Conservation (phyloP, 345 rosid genomes). For the Heritiera littoralis region DNA sequence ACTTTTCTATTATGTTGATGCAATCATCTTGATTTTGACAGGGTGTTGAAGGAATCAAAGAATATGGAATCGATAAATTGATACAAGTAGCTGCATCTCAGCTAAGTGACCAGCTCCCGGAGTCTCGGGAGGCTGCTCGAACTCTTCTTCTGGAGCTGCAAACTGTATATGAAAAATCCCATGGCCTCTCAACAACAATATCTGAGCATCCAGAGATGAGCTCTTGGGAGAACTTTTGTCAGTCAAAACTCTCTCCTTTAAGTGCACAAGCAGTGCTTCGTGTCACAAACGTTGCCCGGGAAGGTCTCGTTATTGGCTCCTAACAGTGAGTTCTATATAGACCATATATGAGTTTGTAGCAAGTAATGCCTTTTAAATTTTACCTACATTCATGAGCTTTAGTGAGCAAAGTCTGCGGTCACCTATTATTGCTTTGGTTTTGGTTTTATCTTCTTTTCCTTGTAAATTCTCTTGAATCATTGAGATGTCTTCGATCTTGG, state of each 20-base stretch:
- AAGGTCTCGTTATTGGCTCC: slow-evolving; percentile 57
- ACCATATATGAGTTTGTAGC: slow-evolving; percentile 4
- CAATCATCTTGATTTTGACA: slow-evolving; percentile 30
- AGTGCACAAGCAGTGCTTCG: slow-evolving; percentile 94
- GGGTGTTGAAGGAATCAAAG: slow-evolving; percentile 85
- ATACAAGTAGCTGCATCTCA: slow-evolving; percentile 82
- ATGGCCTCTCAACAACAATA: slow-evolving; percentile 34
- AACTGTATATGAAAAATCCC: slow-evolving; percentile 63
- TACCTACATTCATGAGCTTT: slow-evolving; percentile 27
- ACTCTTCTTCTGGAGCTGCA: slow-evolving; percentile 79
- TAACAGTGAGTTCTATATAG: slow-evolving; percentile 29
- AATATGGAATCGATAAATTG: slow-evolving; percentile 81
- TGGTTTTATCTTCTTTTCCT: slow-evolving; percentile 19
- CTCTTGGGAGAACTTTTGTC: slow-evolving; percentile 85
- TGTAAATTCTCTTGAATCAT: slow-evolving; percentile 44
- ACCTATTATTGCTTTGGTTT: slow-evolving; percentile 21
- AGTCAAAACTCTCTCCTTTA: slow-evolving; percentile 73
- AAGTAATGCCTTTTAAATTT: slow-evolving; percentile 30
- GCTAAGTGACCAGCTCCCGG: slow-evolving; percentile 94
- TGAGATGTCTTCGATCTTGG: slow-evolving; percentile 28
- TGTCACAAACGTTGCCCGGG: slow-evolving; percentile 62
- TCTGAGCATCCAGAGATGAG: slow-evolving; percentile 47
- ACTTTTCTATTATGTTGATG: background rate
- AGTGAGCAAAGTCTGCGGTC: slow-evolving; percentile 29
- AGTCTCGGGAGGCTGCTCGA: slow-evolving; percentile 95